Conservation (phyloP, 768 basidiomycete genomes). For the Neoboletus subvelutipes region DNA sequence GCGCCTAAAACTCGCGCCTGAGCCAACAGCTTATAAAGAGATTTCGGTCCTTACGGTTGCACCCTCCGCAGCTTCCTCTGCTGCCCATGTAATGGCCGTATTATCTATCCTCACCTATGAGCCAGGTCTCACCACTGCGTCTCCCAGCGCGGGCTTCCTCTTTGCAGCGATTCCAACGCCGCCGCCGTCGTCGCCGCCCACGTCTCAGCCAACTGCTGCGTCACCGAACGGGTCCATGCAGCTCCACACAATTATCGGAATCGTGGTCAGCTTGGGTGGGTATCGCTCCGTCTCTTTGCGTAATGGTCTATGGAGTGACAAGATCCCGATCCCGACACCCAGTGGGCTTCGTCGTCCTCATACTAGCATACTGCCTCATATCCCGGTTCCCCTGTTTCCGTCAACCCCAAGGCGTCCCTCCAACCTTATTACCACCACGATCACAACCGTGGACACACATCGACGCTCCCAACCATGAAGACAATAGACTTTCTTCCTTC, state of each 20-base stretch:
- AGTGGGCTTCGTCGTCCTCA: slow-evolving; percentile 17
- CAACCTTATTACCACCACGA: background rate
- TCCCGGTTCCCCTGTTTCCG: slow-evolving; percentile 1
- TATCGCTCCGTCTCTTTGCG: background rate
- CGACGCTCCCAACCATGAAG: background rate
- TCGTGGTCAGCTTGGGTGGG: slow-evolving; percentile 18
- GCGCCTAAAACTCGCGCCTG: too few species aligned
- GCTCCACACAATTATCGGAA: slow-evolving; percentile 7
- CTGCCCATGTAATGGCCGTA: background rate
- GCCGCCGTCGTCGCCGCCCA: background rate
- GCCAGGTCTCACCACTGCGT: background rate
- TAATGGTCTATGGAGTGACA: background rate
- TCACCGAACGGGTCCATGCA: slow-evolving; percentile 5
- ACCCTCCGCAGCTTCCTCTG: background rate
- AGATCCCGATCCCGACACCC: background rate
- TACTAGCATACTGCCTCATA: background rate
- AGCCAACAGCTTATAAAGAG: too few species aligned
- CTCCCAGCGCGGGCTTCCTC: background rate
- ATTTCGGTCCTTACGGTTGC: background rate
- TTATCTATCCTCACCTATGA: background rate
- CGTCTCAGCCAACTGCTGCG: background rate
- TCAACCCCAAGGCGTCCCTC: background rate
- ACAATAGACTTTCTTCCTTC: background rate
- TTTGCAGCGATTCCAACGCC: background rate
- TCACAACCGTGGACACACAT: background rate